Conservation (phyloP, 2,329 filamentous ascomycete genomes). For the Diaporthe citri region DNA sequence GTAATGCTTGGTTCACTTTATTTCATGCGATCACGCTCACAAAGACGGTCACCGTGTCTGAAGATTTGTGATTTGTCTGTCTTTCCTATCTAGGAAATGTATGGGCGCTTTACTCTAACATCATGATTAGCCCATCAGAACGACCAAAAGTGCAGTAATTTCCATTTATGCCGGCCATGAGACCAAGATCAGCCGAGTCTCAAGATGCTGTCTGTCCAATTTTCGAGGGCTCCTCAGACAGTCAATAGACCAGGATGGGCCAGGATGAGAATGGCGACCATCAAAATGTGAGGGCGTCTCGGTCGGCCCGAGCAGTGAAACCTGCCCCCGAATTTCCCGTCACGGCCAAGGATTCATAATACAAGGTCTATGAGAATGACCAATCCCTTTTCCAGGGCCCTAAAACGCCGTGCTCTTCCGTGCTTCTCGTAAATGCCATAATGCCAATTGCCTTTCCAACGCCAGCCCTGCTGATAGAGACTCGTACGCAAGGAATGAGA, state of each 20-base stretch:
- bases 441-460: conserved; percentile 40
- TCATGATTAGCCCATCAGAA: conserved; percentile 9
- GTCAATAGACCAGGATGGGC: neutral
- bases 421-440: conserved; percentile 37
- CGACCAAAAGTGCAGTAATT: neutral
- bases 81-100: conserved; percentile 1
- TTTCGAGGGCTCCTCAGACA: neutral
- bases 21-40: neutral
- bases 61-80: neutral
- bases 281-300: neutral
- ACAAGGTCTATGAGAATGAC: conserved; percentile 36
- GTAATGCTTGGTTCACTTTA: neutral
- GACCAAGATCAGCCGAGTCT: neutral
- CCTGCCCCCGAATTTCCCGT: neutral
- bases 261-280: neutral
- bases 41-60: neutral
- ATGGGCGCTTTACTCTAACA: conserved; percentile 8
- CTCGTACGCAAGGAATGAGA: conserved; percentile 5
- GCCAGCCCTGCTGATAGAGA: conserved; percentile 18
- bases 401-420: conserved; percentile 36
- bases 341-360: conserved; percentile 25
- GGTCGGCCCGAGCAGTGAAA: neutral
- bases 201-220: neutral
- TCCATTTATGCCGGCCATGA: neutral
- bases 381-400: conserved; percentile 17